Conservation (phyloP, 2,329 filamentous ascomycete genomes). For the Rutstroemia sp. region DNA sequence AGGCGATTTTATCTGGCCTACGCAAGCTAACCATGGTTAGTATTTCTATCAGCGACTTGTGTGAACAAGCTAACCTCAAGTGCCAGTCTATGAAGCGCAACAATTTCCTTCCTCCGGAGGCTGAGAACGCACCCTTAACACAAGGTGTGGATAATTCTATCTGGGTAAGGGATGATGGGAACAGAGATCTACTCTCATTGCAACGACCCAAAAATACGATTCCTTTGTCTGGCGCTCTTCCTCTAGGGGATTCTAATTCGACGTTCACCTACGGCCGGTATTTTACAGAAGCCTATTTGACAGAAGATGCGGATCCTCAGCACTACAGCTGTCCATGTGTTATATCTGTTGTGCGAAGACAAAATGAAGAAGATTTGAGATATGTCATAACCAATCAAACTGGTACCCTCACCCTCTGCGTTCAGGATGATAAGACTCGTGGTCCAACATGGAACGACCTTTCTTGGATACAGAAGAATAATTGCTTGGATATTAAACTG, state of each 20-base stretch:
- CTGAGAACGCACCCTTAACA: constrained; percentile 60
- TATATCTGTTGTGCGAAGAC: constrained; percentile 65
- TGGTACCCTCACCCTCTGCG: constrained; percentile 64
- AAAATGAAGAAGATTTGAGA: constrained; percentile 60
- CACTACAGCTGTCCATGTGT: constrained; percentile 65
- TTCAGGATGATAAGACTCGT: constrained; percentile 59
- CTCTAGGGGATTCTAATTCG: constrained; percentile 65
- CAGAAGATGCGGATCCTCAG: constrained; percentile 64
- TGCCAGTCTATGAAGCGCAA: constrained; percentile 70
- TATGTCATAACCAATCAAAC: constrained; percentile 75
- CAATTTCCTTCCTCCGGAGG: constrained; percentile 60
- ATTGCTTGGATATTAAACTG: constrained; percentile 60
- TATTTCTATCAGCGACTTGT: neutral
- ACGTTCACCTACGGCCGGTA: constrained; percentile 76
- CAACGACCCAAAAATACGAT: constrained; percentile 26
- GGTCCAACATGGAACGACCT: constrained; percentile 78
- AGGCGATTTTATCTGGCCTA: constrained; percentile 55
- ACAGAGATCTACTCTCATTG: constrained; percentile 22
- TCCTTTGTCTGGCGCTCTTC: constrained; percentile 58
- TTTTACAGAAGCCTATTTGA: constrained; percentile 65
- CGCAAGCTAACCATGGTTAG: constrained; percentile 56
- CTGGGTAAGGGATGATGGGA: constrained; percentile 61
- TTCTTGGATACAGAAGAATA: constrained; percentile 64
- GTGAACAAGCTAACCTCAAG: neutral
- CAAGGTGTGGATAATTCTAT: constrained; percentile 74